Evolutionary conservation across 106 monocot genomes (phyloP).

Genomic region (Dioscorea alata): DNA sequence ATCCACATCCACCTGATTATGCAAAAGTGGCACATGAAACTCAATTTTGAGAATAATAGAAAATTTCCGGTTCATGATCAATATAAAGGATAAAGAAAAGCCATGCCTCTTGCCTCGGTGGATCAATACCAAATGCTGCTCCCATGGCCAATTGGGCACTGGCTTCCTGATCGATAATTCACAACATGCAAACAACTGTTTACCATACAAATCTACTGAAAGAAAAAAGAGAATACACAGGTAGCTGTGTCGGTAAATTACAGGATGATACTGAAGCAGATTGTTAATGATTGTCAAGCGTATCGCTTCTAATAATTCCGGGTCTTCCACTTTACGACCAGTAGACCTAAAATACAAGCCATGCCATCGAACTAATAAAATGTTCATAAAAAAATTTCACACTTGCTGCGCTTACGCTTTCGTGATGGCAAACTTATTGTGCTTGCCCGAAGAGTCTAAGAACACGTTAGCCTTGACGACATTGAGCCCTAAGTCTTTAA

Average conservation of each 20-base stretch:
- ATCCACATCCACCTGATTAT: constrained; percentile 75
- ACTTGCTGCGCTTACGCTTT: constrained; percentile 44
- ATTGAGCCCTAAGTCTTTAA: constrained; percentile 82
- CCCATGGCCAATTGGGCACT: constrained; percentile 90
- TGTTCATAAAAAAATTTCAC: background rate
- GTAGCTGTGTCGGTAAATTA: constrained; percentile 12
- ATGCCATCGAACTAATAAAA: constrained; percentile 3
- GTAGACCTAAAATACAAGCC: constrained; percentile 50
- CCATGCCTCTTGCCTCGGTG: constrained; percentile 38
- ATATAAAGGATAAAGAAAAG: background rate
- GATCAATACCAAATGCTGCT: constrained; percentile 73
- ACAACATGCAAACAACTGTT: background rate
- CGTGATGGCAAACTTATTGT: constrained; percentile 88
- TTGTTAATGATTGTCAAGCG: constrained; percentile 95
- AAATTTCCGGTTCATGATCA: too few species aligned
- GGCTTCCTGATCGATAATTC: constrained; percentile 61
- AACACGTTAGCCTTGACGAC: constrained; percentile 88
- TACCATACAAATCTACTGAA: background rate
- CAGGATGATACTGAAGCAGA: constrained; percentile 87
- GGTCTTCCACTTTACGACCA: constrained; percentile 85
- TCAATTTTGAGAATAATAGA: too few species aligned
- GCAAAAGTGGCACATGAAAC: background rate
- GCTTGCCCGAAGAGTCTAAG: constrained; percentile 93
- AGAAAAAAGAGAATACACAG: background rate
- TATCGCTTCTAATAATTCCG: constrained; percentile 90